These are phyloP conservation scores for Rhinocladiella similis DNA, from an alignment of 2,329 filamentous ascomycete species.

Conservation along the genomic window DNA sequence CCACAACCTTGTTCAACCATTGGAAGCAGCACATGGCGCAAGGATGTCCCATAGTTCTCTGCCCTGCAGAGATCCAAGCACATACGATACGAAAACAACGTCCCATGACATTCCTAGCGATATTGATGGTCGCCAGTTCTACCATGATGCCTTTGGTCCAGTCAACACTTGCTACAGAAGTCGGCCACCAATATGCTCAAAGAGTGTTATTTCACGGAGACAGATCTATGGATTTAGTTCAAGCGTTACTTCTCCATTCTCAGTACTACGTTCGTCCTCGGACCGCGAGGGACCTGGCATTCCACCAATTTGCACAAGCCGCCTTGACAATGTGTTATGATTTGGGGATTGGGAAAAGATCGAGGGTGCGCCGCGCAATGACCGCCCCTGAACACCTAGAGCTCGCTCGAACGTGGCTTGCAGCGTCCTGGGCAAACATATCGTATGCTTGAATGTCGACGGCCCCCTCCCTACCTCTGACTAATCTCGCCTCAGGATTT, in stretches of 20 bases:
- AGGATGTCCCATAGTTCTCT: slow-evolving; percentile 59
- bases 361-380: slow-evolving; percentile 38
- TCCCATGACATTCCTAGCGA: slow-evolving; percentile 59
- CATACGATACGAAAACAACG: slow-evolving; percentile 56
- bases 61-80: slow-evolving; percentile 54
- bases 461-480: slow-evolving; percentile 36
- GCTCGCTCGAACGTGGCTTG: slow-evolving; percentile 58
- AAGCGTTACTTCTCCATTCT: slow-evolving; percentile 70
- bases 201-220: slow-evolving; percentile 72
- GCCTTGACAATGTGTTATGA: slow-evolving; percentile 80
- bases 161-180: slow-evolving; percentile 62
- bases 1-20: slow-evolving; percentile 54
- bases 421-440: slow-evolving; percentile 57
- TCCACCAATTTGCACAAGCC: slow-evolving; percentile 81
- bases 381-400: slow-evolving; percentile 53
- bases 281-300: slow-evolving; percentile 80
- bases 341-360: slow-evolving; percentile 68
- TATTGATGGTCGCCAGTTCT: slow-evolving; percentile 56
- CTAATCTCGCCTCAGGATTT: slow-evolving; percentile 53
- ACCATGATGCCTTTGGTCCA: slow-evolving; percentile 56
- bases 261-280: slow-evolving; percentile 85
- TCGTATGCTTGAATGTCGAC: slow-evolving; percentile 43
- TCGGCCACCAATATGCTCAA: slow-evolving; percentile 72
- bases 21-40: slow-evolving; percentile 55
- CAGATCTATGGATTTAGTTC: slow-evolving; percentile 81